Conservation (phyloP, 192 early-diverging fungal genomes). For the Coemansia sp. region DNA sequence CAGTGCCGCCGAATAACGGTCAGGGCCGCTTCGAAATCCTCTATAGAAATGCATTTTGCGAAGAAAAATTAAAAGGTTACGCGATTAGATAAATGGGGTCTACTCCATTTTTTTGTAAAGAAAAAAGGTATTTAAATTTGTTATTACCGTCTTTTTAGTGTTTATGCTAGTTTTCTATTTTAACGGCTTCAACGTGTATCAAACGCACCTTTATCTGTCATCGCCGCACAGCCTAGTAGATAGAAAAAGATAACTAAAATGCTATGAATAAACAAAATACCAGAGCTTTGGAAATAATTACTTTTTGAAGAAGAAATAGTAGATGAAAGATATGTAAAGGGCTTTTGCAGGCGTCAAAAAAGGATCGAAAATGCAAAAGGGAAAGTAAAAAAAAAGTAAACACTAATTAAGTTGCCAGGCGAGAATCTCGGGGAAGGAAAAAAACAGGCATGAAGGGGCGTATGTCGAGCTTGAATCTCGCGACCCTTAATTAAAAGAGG, state of each 20-base stretch:
- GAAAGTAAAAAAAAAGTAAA: background rate
- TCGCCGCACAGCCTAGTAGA: background rate
- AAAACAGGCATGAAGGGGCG: background rate
- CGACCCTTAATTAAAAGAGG: too few species aligned
- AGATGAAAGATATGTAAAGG: background rate
- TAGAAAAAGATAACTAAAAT: background rate
- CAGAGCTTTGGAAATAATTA: background rate
- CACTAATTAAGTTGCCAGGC: background rate
- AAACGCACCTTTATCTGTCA: conserved; percentile 9
- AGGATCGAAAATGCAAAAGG: background rate
- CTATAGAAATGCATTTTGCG: background rate
- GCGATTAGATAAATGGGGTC: background rate
- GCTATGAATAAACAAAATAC: background rate
- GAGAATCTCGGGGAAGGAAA: background rate
- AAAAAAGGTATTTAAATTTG: background rate
- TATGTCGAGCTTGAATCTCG: too few species aligned
- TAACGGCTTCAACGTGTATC: background rate
- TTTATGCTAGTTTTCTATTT: background rate
- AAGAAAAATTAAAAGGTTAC: background rate
- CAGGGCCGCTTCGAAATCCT: conserved; percentile 9
- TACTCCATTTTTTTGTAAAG: background rate
- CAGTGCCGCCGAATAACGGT: background rate
- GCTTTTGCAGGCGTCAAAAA: background rate
- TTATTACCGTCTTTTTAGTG: background rate
- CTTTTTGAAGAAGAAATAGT: background rate